phyloP scores from a whole-genome alignment of 2,329 filamentous ascomycete species.

The Biscogniauxia mediterranea region DNA sequence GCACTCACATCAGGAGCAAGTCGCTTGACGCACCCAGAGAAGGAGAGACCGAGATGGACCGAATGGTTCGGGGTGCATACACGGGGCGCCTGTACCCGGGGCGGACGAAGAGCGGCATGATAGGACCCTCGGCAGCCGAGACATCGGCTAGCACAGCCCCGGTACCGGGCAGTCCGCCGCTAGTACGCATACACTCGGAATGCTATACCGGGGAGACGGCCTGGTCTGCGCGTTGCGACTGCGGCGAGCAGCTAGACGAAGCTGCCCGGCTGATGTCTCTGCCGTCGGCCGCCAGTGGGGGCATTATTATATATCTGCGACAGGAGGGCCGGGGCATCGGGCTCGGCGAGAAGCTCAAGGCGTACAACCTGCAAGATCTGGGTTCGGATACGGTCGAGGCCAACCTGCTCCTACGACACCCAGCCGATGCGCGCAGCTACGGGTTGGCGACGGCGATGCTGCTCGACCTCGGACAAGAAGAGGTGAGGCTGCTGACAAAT shows the following conservation, averaged over 20 bases:
- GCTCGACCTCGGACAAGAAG: constrained; percentile 74
- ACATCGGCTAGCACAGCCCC: constrained; percentile 9
- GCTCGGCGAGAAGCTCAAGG: constrained; percentile 91
- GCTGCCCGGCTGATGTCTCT: constrained; percentile 90
- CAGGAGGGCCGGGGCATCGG: constrained; percentile 97
- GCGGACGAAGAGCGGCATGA: constrained; percentile 69
- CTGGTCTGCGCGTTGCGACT: constrained; percentile 97
- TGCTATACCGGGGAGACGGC: constrained; percentile 99
- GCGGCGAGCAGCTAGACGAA: constrained; percentile 95
- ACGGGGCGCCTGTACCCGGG: constrained; percentile 84
- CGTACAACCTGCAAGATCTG: constrained; percentile 95
- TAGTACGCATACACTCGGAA: constrained; percentile 95
- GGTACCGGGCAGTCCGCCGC: constrained; percentile 48
- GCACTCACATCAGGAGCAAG: constrained; percentile 73
- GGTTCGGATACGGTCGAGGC: constrained; percentile 98
- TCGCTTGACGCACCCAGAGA: constrained; percentile 68
- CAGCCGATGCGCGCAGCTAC: constrained; percentile 91
- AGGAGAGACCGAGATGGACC: constrained; percentile 81
- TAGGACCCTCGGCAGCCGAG: constrained; percentile 33
- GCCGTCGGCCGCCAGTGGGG: constrained; percentile 61
- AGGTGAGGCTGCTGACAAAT: constrained; percentile 85
- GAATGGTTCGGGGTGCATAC: constrained; percentile 94
- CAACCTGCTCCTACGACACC: constrained; percentile 85
- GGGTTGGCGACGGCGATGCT: constrained; percentile 96
- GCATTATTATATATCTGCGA: constrained; percentile 91